Evolutionary conservation across 2,329 filamentous ascomycete species (phyloP), one percentile per base, ranked within the genome.

Genomic region (Arthroderma sp.): DNA sequence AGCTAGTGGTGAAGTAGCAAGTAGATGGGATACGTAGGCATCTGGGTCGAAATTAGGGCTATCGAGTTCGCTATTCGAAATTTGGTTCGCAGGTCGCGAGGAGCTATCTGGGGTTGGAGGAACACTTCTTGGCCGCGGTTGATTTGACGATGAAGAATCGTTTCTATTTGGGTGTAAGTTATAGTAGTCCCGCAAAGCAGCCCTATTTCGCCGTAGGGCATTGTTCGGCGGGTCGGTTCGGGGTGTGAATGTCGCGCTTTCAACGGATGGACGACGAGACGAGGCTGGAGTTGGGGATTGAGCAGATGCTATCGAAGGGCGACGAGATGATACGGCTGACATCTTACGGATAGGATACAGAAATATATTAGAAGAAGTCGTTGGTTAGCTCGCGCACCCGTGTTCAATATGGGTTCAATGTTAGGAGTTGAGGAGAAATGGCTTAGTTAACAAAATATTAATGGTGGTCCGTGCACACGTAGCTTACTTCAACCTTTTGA

Each of bases 141-240:
- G 63, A 62, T 21, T 62, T n/a, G n/a, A n/a, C 56, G 60, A 54
- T 56, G 38, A 69, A 67, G 60, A 59, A 21, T 73, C 71, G 38
- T 66, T 72, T 41, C 70, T 66, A 5, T 72, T 68, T 2, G 77
- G 70, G 63, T 84, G 85, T 54, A 97, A 80, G 68, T 93, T 93
- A 74, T 97, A 97, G 77, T 95, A 97, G 68, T 96, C 90, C 65
- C 93, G 86, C 19, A 97, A 80, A 5, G 91, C 91, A 57, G 86
- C 83, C 62, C 91, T 87, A 73, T 95, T 95, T 61, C 86, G 79
- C 58, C 81, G 78, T 19, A 66, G 66, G 39, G 67, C 64, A 49
- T 66, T 49, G 33, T 68, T 67, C n/a, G 71, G 70, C 35, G 72
- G 71, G 41, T 71, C 56, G 9, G 70, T 67, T 55, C 71, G 68